Base-by-base conservation (phyloP, 208 protist species). In the Leishmania major region DNA sequence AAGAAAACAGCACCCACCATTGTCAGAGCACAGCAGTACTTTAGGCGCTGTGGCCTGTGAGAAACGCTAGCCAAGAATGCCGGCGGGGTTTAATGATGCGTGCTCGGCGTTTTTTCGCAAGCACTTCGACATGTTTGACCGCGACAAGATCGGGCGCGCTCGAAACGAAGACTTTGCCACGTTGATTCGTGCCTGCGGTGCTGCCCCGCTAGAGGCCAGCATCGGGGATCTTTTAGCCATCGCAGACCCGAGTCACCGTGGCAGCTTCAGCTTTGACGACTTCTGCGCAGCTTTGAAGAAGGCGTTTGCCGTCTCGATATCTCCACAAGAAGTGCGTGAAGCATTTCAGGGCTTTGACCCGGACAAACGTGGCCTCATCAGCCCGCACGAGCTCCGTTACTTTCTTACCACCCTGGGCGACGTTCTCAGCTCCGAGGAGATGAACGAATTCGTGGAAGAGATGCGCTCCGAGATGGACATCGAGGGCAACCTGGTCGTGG, bases 351-450 rank as follows among this genome's bases (percentile, higher is more conserved):
- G 95, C 37, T 98, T 99, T 79, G 98, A 99, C 89, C 90, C 94
- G 17, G 95, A 99, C 59, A 91, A 94, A 15, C 95, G 95, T 71
- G 98, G 98, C 40, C 91, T 93, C 49, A 95, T 99, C 78, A 87
- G 93, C 13, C 93, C 94, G n/a, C 91, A 95, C 80, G 97, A 99
- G 84, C 91, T 99, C 51, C 92, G 97, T 60, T 96, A 94, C 81
- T 92, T 99, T 72, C 93, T 99, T 79, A 98, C 96, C 6, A 98
- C 97, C 13, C 75, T 99, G 60, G 98, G 98, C 19, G 98, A 99
- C 75, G 90, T 90, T 43, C 88, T 99, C 22, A 94, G 90, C 17
- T 82, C 87, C 40, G 95, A 98, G 47, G 98, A 99, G 77, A 93
- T 98, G 85, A 97, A 98, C 74, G 86, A 86, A 17, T 95, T 99